A percentile compares a stretch with the other conserved stretches of the same genome.
Evolutionary conservation across 2,329 filamentous ascomycete genomes (phyloP).

Genomic region (Xylariomycetidae sp.): DNA sequence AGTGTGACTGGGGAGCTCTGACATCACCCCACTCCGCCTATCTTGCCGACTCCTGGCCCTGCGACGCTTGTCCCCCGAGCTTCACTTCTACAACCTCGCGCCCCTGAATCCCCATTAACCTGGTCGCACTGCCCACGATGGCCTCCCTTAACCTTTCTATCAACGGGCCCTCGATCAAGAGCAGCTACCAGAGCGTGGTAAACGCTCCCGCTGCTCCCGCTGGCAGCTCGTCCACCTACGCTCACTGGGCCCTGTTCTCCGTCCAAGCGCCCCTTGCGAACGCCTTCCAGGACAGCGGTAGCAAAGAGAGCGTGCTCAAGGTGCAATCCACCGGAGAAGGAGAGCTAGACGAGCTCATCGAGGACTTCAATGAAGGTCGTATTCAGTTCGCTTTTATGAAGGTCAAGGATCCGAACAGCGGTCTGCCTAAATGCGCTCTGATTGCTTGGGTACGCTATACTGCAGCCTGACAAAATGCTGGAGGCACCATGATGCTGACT

Average conservation of each 20-base stretch:
- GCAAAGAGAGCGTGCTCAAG: slow-evolving; percentile 92
- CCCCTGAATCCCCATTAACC: slow-evolving; percentile 20
- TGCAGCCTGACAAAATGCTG: neutral
- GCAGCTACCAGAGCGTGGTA: slow-evolving; percentile 61
- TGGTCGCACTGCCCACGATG: slow-evolving; percentile 51
- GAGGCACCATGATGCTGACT: slow-evolving; percentile 5
- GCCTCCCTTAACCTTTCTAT: slow-evolving; percentile 73
- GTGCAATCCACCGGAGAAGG: slow-evolving; percentile 92
- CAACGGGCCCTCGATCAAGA: slow-evolving; percentile 79
- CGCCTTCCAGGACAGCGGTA: slow-evolving; percentile 79
- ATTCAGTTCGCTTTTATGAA: slow-evolving; percentile 97
- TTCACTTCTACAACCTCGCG: neutral
- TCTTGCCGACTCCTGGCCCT: slow-evolving; percentile 5
- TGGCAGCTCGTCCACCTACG: slow-evolving; percentile 68
- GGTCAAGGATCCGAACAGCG: slow-evolving; percentile 89
- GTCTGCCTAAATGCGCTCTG: slow-evolving; percentile 83
- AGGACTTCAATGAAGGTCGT: slow-evolving; percentile 94
- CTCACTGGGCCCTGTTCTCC: slow-evolving; percentile 89
- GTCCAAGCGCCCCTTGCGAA: slow-evolving; percentile 88
- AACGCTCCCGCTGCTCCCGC: slow-evolving; percentile 45
- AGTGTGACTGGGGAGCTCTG: slow-evolving; percentile 17
- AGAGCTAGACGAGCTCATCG: slow-evolving; percentile 80
- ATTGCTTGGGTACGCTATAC: slow-evolving; percentile 67
- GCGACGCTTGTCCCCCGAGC: slow-evolving; percentile 1
- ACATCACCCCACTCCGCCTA: slow-evolving; percentile 26